These are phyloP conservation scores for Hyphopichia burtonii DNA, from an alignment of 1,139 yeast species.

Conservation along the genomic window DNA sequence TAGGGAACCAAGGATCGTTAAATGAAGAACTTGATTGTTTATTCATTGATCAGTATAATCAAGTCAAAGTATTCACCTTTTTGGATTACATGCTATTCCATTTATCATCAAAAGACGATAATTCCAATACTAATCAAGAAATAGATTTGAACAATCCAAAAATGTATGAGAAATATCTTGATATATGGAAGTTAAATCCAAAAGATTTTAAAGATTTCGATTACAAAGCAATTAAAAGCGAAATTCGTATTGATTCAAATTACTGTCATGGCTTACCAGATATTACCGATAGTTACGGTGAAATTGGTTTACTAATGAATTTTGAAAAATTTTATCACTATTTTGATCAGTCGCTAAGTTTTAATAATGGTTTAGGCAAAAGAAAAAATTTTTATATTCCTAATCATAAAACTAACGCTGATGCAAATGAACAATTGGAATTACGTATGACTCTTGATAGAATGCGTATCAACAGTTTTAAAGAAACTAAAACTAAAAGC, in stretches of 20 bases:
- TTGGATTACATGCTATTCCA: conserved; percentile 1
- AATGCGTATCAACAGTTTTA: background rate
- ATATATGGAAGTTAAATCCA: conserved; percentile 8
- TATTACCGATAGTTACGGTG: conserved; percentile 5
- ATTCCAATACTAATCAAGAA: background rate
- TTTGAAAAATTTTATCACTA: conserved; percentile 8
- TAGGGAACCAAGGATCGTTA: conserved; percentile 6
- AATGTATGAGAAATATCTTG: conserved; percentile 5
- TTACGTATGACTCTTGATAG: background rate
- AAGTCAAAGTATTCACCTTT: conserved; percentile 6
- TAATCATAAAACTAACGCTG: background rate
- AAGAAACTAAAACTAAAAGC: background rate
- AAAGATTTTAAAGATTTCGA: conserved; percentile 5
- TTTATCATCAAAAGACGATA: background rate
- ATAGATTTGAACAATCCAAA: conserved; percentile 5
- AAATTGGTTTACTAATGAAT: conserved; percentile 8
- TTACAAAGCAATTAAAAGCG: conserved; percentile 5
- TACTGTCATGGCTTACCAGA: background rate
- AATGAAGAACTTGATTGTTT: conserved; percentile 8
- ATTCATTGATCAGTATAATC: conserved; percentile 3
- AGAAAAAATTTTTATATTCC: background rate
- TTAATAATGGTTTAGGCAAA: background rate
- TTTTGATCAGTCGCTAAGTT: conserved; percentile 3
- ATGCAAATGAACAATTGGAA: conserved; percentile 1
- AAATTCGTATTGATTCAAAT: background rate